Evolutionary conservation across 495 filamentous ascomycete genomes (phyloP).

Genomic region (Emericellopsis terricola): DNA sequence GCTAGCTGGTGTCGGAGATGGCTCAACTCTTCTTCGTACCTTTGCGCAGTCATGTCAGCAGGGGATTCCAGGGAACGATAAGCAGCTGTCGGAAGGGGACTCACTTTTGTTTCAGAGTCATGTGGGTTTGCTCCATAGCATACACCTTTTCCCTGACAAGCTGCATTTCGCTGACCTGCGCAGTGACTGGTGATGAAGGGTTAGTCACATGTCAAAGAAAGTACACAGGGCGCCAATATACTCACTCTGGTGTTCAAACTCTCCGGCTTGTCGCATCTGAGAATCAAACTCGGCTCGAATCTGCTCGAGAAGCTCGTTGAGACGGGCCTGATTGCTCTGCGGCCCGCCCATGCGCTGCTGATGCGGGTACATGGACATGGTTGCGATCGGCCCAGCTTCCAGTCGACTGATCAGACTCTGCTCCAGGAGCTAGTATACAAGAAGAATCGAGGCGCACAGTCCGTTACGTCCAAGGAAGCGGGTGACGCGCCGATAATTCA

Average conservation of each 20-base stretch:
- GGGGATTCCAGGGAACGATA: background rate
- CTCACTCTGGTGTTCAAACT: constrained; percentile 85
- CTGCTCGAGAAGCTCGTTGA: constrained; percentile 81
- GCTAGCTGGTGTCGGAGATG: constrained; percentile 67
- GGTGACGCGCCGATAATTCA: too few relatives aligned
- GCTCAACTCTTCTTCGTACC: constrained; percentile 84
- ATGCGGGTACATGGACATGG: constrained; percentile 81
- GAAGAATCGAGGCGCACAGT: background rate
- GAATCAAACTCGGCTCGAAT: constrained; percentile 80
- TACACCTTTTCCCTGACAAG: constrained; percentile 82
- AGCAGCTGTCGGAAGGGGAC: constrained; percentile 8
- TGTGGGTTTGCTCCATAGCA: constrained; percentile 72
- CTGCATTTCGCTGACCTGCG: constrained; percentile 83
- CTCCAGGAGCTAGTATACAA: background rate
- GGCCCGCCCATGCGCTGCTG: constrained; percentile 55
- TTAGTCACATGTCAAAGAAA: too few relatives aligned
- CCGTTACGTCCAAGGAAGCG: too few relatives aligned
- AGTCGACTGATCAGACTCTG: too few relatives aligned
- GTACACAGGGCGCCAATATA: too few relatives aligned
- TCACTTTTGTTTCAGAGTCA: constrained; percentile 78
- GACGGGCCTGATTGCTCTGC: constrained; percentile 38
- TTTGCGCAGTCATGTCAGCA: too few relatives aligned
- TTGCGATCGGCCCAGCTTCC: background rate
- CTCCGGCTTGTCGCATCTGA: constrained; percentile 54
- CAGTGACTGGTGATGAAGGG: constrained; percentile 57